A percentile compares a stretch with the other conserved stretches of the same genome.
Evolutionary conservation across 2,329 filamentous ascomycete species (phyloP).

Genomic region (Hansfordia pulvinata): DNA sequence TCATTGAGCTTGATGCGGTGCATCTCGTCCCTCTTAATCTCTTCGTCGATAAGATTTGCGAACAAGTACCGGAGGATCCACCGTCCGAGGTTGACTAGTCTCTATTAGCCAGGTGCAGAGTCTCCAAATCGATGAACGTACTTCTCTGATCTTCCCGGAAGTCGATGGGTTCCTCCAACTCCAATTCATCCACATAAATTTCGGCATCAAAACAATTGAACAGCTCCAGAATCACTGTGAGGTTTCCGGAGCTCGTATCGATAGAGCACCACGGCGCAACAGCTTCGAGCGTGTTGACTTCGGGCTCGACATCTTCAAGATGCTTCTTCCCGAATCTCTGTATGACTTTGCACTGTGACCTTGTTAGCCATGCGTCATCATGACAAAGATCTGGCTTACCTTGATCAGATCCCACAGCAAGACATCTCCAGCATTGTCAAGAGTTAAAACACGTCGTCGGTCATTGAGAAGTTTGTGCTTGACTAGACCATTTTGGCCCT

Average conservation of each 20-base stretch:
- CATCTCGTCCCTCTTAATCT: slow-evolving; percentile 67
- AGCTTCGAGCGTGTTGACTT: slow-evolving; percentile 77
- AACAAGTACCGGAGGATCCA: slow-evolving; percentile 94
- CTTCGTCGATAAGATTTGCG: slow-evolving; percentile 75
- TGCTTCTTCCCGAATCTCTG: slow-evolving; percentile 90
- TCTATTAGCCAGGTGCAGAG: slow-evolving; percentile 5
- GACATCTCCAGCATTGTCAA: slow-evolving; percentile 92
- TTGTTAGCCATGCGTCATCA: slow-evolving; percentile 6
- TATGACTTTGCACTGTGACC: slow-evolving; percentile 61
- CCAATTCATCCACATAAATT: slow-evolving; percentile 85
- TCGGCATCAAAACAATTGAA: slow-evolving; percentile 97
- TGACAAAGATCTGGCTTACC: slow-evolving; percentile 29
- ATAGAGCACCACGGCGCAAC: slow-evolving; percentile 95
- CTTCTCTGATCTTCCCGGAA: slow-evolving; percentile 91
- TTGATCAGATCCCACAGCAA: slow-evolving; percentile 87
- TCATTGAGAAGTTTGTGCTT: slow-evolving; percentile 91
- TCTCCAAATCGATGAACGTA: slow-evolving; percentile 26
- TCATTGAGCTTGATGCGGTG: slow-evolving; percentile 59
- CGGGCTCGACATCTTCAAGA: slow-evolving; percentile 77
- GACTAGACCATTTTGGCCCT: slow-evolving; percentile 88
- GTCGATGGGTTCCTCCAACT: slow-evolving; percentile 57
- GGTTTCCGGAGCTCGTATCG: slow-evolving; percentile 80
- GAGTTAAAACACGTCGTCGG: slow-evolving; percentile 71
- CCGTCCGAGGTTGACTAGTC: slow-evolving; percentile 79
- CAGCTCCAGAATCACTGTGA: slow-evolving; percentile 83